Base-by-base conservation (phyloP, 805 yeast species). In the Kluyveromyces lactis region DNA sequence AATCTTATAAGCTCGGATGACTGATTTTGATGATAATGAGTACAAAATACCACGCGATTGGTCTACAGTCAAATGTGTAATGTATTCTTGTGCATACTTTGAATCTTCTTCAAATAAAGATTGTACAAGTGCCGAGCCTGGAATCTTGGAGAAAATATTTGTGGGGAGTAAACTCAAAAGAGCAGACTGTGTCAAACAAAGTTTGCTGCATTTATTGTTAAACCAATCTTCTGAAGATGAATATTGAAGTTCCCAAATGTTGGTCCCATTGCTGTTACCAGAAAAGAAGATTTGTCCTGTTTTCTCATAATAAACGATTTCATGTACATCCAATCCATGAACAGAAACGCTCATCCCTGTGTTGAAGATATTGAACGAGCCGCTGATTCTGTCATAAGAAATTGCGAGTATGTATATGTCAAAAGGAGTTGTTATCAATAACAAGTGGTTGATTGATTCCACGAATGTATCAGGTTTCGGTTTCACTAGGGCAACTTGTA, bases 191-290 rank as follows among this genome's bases (percentile, higher is more conserved):
- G 97, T 86, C 40, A 85, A 70, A 57, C 97, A 86, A 30, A 81
- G 77, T 58, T 87, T 87, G 50, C 77, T 77, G 54, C 95, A 84
- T 51, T 80, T 83, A 53, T 84, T 81, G 46, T 79, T 77, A 56
- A 86, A 86, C 85, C 95, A 90, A 40, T 85, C 81, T 35, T 86
- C 92, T 18, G 82, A 73, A 47, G 80, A 82, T 4, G 89, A 73
- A 56, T 92, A 92, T 43, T 77, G 79, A 40, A 92, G 66, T 55
- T 86, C 90, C 95, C 96, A 92, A 31, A 92, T 69, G 49, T 89
- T 78, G 27, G 69, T 63, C 1, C 87, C 90, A 48, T 84, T 86
- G 16, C 80, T 77, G 30, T 72, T 72, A n/a, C 95, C 94, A 7
- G 84, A 71, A 58, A 94, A 86, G 56, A 85, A 86, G 4, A 92